Evolutionary conservation across 2,329 filamentous ascomycete species (phyloP).

Genomic region (Parastagonospora avenae): DNA sequence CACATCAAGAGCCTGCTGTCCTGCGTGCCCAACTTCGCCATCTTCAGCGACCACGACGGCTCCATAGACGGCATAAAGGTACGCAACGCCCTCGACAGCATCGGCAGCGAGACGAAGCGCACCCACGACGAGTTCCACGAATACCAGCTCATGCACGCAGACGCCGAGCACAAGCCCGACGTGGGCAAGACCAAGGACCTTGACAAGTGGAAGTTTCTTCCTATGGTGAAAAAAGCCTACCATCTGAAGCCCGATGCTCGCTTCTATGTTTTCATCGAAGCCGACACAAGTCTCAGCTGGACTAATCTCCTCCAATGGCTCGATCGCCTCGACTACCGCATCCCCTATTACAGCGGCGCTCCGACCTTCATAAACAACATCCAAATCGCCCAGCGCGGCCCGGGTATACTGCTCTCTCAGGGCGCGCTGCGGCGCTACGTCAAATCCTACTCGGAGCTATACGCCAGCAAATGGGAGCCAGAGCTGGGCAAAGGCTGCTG

Average conservation of each 20-base stretch:
- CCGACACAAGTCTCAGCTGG: slow-evolving; percentile 43
- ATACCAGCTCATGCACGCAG: slow-evolving; percentile 55
- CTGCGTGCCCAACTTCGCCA: slow-evolving; percentile 61
- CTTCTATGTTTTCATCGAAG: slow-evolving; percentile 45
- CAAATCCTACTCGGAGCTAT: slow-evolving; percentile 38
- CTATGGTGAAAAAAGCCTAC: slow-evolving; percentile 58
- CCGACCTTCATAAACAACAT: slow-evolving; percentile 44
- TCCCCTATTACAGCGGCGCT: slow-evolving; percentile 50
- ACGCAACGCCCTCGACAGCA: slow-evolving; percentile 56
- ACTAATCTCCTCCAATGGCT: slow-evolving; percentile 49
- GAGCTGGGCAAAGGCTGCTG: slow-evolving; percentile 42
- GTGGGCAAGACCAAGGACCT: slow-evolving; percentile 55
- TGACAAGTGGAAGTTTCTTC: slow-evolving; percentile 65
- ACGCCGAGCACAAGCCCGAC: slow-evolving; percentile 49
- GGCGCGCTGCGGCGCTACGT: slow-evolving; percentile 45
- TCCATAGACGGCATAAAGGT: slow-evolving; percentile 57
- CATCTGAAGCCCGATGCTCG: slow-evolving; percentile 32
- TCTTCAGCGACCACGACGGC: slow-evolving; percentile 64
- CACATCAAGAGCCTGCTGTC: slow-evolving; percentile 61
- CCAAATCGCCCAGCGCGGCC: slow-evolving; percentile 50
- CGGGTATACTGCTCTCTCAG: slow-evolving; percentile 51
- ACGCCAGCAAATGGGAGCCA: slow-evolving; percentile 40
- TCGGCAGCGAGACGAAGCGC: slow-evolving; percentile 40
- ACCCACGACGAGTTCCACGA: slow-evolving; percentile 57
- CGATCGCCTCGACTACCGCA: slow-evolving; percentile 45